Evolutionary conservation across 352 stramenopile genomes (phyloP), one percentile per base, ranked within the genome.

Genomic region (Phytophthora sojae): DNA sequence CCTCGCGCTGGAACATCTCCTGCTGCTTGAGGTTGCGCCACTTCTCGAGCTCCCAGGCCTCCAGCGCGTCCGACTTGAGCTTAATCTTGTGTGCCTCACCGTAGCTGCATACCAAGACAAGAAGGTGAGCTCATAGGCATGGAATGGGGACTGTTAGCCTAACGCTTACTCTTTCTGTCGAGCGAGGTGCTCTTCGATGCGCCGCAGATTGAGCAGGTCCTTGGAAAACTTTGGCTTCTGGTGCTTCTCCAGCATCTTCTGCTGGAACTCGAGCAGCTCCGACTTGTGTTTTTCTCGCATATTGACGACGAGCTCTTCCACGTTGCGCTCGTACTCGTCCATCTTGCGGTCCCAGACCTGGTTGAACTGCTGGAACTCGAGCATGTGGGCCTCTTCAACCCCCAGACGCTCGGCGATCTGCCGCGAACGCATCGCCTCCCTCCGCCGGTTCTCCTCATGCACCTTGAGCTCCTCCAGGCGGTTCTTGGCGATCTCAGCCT

Each of bases 311-410:
- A 98, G 81, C 58, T 96, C 80, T 62, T 97, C 82, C 7, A 96
- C 93, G 70, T 98, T 97, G 62, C 85, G 76, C 64, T 99, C 94
- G 71, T 98, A 99, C 53, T 98, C 96, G 51, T 94, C 82, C 87
- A 98, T 98, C 76, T 98, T 99, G 62, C 96, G 91, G 71, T 99
- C 96, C 97, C 97, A 99, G 39, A 97, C 83, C 42, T 95, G 80
- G 81, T 99, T 99, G 66, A 99, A 99, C 76, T 99, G 94, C 83
- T 99, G 96, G 71, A 98, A 99, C 83, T 99, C 96, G 51, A 99
- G 89, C 95, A 99, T 99, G 77, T 99, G 96, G n/a, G 96, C 94
- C 71, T 99, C 97, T 66, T 99, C 96, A 12, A 99, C 91, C 29
- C 94, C 96, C 3, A 99, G 74, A 4, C 93, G 85, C 69, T 99